Percentiles rank a stretch among this genome's conserved stretches.
Conservation (phyloP, 2,329 filamentous ascomycete species). For the Neocatenulostroma microsporum region DNA sequence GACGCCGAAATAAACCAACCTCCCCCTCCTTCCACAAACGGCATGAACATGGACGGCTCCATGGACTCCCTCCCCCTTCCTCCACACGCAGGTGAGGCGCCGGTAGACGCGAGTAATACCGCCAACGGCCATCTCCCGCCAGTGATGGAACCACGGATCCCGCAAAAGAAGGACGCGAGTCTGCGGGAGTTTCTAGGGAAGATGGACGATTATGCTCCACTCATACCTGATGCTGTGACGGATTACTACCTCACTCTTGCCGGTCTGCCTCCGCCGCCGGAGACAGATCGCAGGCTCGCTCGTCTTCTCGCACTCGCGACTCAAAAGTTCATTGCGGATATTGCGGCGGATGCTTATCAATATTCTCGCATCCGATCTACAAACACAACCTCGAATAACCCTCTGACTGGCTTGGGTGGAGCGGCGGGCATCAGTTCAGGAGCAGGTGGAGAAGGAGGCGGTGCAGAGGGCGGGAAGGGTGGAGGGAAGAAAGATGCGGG, state of each 20-base stretch:
- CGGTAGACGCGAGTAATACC: constrained; percentile 41
- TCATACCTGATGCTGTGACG: constrained; percentile 97
- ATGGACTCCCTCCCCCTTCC: constrained; percentile 24
- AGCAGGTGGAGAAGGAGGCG: constrained; percentile 45
- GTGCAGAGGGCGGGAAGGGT: constrained; percentile 42
- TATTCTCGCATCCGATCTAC: constrained; percentile 94
- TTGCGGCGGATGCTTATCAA: constrained; percentile 95
- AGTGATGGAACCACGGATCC: constrained; percentile 48
- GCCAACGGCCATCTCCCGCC: constrained; percentile 41
- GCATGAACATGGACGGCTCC: constrained; percentile 31
- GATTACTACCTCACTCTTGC: constrained; percentile 97
- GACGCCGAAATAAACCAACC: constrained; percentile 33
- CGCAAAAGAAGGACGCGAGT: constrained; percentile 82
- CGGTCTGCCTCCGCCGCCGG: constrained; percentile 83
- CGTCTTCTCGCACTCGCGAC: constrained; percentile 94
- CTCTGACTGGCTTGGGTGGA: constrained; percentile 77
- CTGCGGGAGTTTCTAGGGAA: constrained; percentile 87
- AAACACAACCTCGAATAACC: constrained; percentile 82
- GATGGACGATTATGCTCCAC: constrained; percentile 97
- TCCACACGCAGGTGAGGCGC: constrained; percentile 15
- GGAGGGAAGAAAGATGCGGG: constrained; percentile 32
- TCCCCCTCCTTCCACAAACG: constrained; percentile 10
- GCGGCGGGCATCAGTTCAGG: constrained; percentile 61
- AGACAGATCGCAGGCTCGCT: constrained; percentile 82
- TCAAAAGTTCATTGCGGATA: constrained; percentile 97